Conservation (phyloP, 306 rosid genomes). For the Macrotyloma uniflorum region DNA sequence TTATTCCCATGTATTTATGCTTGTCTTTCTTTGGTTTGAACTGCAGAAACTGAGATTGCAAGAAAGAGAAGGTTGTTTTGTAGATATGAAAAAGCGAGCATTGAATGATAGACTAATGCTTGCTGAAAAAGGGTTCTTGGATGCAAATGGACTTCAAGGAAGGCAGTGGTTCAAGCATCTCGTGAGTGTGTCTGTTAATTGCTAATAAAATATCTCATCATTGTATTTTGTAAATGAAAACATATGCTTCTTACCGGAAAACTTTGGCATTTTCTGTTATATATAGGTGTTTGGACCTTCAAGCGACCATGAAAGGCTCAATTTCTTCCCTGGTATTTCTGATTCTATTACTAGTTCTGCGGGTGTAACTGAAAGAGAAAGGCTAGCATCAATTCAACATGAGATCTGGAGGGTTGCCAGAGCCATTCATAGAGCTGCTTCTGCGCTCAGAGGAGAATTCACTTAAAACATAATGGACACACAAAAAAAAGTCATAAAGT, state of each 20-base stretch:
- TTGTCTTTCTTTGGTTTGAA: conserved; percentile 31
- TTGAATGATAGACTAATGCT: conserved; percentile 81
- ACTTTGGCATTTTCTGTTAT: neutral
- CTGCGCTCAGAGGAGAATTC: conserved; percentile 72
- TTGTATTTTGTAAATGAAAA: neutral
- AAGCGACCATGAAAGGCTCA: conserved; percentile 55
- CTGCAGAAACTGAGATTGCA: conserved; percentile 59
- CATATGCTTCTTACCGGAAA: neutral
- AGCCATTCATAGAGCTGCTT: conserved; percentile 80
- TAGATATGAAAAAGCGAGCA: conserved; percentile 63
- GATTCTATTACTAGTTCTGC: conserved; percentile 62
- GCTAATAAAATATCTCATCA: neutral
- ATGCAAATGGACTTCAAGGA: conserved; percentile 68
- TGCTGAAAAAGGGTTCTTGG: conserved; percentile 80
- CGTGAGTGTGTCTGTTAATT: conserved; percentile 50
- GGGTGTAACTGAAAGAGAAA: conserved; percentile 42
- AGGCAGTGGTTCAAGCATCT: conserved; percentile 92
- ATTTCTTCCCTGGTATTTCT: conserved; percentile 79
- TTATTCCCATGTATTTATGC: neutral
- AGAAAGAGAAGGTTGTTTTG: conserved; percentile 47
- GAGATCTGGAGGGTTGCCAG: conserved; percentile 92
- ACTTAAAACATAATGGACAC: conserved; percentile 36
- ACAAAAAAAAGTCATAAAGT: neutral
- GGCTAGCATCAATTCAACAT: conserved; percentile 59
- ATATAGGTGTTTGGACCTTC: conserved; percentile 81